Evolutionary conservation across 805 yeast genomes (phyloP).

Genomic region (Ogataea paradorogensis): DNA sequence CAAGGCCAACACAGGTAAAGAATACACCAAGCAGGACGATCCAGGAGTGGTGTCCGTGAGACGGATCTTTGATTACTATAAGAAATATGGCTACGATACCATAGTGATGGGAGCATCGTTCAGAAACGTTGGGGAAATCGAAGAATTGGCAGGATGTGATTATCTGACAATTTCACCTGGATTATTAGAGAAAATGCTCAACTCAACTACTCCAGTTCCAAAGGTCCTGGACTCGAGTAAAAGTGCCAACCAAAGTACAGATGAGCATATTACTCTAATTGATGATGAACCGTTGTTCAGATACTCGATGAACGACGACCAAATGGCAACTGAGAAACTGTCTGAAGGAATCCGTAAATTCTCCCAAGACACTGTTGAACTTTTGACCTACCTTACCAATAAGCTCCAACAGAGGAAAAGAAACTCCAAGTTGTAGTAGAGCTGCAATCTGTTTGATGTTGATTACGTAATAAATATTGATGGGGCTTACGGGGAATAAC

Average conservation of each 20-base stretch:
- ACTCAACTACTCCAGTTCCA: slow-evolving; percentile 74
- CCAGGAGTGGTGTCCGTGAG: slow-evolving; percentile 96
- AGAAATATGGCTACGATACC: slow-evolving; percentile 92
- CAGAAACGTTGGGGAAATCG: slow-evolving; percentile 94
- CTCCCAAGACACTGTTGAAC: slow-evolving; percentile 39
- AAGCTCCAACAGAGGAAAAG: slow-evolving; percentile 14
- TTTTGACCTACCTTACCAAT: slow-evolving; percentile 10
- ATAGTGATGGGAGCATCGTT: slow-evolving; percentile 99
- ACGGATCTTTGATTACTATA: slow-evolving; percentile 92
- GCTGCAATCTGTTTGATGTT: too few relatives aligned
- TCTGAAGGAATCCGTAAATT: slow-evolving; percentile 97
- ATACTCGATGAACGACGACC: slow-evolving; percentile 87
- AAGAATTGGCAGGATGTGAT: slow-evolving; percentile 95
- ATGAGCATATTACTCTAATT: slow-evolving; percentile 70
- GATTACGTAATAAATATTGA: neutral
- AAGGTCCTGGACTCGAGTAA: slow-evolving; percentile 64
- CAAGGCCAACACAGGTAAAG: slow-evolving; percentile 88
- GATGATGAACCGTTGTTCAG: slow-evolving; percentile 88
- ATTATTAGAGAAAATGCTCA: slow-evolving; percentile 79
- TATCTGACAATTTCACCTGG: slow-evolving; percentile 92
- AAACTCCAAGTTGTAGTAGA: slow-evolving; percentile 8
- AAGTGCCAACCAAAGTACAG: slow-evolving; percentile 50
- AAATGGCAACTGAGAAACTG: slow-evolving; percentile 97
- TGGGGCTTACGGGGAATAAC: slow-evolving; percentile 8
- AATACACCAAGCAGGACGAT: slow-evolving; percentile 73